Conservation (phyloP, 352 stramenopile genomes). For the Phytophthora chlamydospora region DNA sequence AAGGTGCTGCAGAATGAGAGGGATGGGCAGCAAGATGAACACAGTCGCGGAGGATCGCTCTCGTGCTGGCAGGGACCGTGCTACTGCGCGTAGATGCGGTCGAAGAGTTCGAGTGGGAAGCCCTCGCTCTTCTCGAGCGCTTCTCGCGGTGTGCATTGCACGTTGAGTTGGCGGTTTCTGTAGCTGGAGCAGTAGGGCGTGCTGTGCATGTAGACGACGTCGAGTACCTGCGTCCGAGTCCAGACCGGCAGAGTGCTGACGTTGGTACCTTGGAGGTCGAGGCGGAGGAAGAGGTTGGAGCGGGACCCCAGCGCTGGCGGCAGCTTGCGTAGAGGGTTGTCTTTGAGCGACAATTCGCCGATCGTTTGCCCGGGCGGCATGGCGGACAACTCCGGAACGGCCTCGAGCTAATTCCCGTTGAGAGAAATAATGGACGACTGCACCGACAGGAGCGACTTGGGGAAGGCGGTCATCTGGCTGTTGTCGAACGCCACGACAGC, state of each 20-base stretch:
- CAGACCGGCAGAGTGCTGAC: background rate
- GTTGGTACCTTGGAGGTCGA: constrained; percentile 5
- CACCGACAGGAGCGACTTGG: background rate
- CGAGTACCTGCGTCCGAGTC: constrained; percentile 2
- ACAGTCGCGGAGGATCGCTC: too few species aligned
- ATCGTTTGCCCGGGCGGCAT: background rate
- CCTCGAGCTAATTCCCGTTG: constrained; percentile 2
- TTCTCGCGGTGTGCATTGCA: too few species aligned
- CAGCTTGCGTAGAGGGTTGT: background rate
- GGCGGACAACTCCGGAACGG: background rate
- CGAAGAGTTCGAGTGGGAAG: too few species aligned
- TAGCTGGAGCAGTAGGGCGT: constrained; percentile 10
- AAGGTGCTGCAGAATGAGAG: too few species aligned
- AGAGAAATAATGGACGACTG: background rate
- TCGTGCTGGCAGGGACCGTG: too few species aligned
- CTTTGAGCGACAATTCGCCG: background rate
- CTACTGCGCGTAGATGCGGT: too few species aligned
- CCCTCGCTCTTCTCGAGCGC: too few species aligned
- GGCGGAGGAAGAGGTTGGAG: background rate
- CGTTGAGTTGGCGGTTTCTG: background rate
- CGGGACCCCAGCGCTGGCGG: background rate
- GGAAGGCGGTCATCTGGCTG: background rate
- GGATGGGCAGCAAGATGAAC: too few species aligned
- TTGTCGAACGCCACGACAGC: constrained; percentile 1
- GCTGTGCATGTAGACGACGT: background rate